Evolutionary conservation across 208 protist species (phyloP).

Genomic region (Acanthamoeba lugdunensis): DNA sequence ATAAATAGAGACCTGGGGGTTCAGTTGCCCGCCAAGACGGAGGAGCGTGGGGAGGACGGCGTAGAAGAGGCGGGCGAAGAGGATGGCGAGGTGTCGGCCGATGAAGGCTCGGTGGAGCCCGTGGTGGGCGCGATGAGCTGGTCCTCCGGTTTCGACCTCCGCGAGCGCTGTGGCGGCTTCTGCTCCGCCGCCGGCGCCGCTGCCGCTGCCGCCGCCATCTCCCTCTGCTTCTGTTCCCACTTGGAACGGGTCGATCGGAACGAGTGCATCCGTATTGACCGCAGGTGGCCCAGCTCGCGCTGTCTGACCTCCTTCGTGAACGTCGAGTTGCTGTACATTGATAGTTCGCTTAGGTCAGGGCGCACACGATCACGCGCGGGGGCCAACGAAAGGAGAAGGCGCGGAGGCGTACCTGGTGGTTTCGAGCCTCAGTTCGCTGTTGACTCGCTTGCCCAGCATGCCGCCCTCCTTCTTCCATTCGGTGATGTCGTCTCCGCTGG

Average conservation of each 20-base stretch:
- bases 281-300: conserved; percentile 1
- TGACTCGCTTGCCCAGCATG: background rate
- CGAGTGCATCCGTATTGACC: conserved; percentile 19
- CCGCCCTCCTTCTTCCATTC: background rate
- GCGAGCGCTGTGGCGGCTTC: background rate
- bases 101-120: background rate
- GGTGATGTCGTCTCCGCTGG: background rate
- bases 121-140: background rate
- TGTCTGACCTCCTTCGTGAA: background rate
- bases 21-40: too few species aligned
- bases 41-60: background rate
- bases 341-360: too few species aligned
- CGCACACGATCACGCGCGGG: too few species aligned
- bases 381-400: background rate
- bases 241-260: conserved; percentile 37
- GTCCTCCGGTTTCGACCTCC: background rate
- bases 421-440: background rate
- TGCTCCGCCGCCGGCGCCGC: background rate
- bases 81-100: background rate
- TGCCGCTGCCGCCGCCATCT: background rate
- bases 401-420: background rate
- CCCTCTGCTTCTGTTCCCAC: conserved; percentile 23
- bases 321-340: background rate
- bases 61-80: background rate
- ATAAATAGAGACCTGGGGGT: too few species aligned